Evolutionary conservation across 2,329 filamentous ascomycete genomes (phyloP).

Genomic region (Neofusicoccum parvum): DNA sequence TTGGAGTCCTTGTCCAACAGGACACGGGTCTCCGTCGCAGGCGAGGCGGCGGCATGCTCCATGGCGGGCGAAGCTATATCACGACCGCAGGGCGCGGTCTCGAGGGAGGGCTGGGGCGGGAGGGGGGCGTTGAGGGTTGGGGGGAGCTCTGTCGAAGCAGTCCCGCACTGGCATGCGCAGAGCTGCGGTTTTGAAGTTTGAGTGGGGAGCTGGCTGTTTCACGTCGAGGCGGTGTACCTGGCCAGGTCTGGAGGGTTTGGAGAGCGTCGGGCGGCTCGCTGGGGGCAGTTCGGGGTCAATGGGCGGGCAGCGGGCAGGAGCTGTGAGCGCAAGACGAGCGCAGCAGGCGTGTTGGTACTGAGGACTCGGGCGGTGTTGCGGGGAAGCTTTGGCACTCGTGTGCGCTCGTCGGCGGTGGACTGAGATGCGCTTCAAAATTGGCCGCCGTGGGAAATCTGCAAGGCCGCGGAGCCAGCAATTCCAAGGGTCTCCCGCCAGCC

Average conservation of each 20-base stretch:
- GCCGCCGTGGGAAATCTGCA: conserved; percentile 19
- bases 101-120: background rate
- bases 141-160: conserved; percentile 8
- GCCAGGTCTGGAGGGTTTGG: background rate
- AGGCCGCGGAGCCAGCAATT: conserved; percentile 13
- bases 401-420: conserved; percentile 18
- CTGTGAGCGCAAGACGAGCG: background rate
- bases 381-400: conserved; percentile 18
- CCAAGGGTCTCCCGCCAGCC: background rate
- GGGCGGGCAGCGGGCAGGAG: background rate
- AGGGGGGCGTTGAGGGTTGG: background rate
- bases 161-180: conserved; percentile 14
- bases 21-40: conserved; percentile 15
- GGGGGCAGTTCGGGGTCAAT: conserved; percentile 6
- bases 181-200: conserved; percentile 15
- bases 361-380: conserved; percentile 17
- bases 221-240: conserved; percentile 21
- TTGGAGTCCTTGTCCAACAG: conserved; percentile 17
- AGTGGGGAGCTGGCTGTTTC: conserved; percentile 21
- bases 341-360: background rate
- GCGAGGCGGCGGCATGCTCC: conserved; percentile 15
- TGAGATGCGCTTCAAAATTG: conserved; percentile 20
- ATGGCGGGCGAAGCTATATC: conserved; percentile 13
- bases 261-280: background rate
- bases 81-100: conserved; percentile 9